These are phyloP conservation scores for Puccinia brachypodii DNA, from an alignment of 1,284 basidiomycete species.

Conservation along the genomic window DNA sequence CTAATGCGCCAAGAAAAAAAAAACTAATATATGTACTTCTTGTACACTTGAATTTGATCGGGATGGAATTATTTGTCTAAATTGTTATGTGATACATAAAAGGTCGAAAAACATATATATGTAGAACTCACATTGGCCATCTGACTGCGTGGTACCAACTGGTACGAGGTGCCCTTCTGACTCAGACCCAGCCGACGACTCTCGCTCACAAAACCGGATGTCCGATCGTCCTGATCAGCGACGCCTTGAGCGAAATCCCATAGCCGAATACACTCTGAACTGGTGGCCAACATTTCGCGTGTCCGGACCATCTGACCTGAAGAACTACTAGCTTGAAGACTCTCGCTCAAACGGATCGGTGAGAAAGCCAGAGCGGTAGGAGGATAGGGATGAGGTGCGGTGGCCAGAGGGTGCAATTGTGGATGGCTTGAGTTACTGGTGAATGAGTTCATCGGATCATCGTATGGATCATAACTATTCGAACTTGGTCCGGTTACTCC, in stretches of 20 bases:
- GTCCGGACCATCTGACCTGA: conserved; percentile 21
- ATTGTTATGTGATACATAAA: too few relatives aligned
- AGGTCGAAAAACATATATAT: neutral
- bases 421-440: neutral
- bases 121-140: conserved; percentile 40
- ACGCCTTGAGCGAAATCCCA: conserved; percentile 41
- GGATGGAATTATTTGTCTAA: neutral
- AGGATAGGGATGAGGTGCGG: conserved; percentile 42
- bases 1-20: too few relatives aligned
- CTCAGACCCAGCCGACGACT: conserved; percentile 23
- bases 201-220: conserved; percentile 17
- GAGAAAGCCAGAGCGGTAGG: conserved; percentile 38
- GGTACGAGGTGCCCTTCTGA: conserved; percentile 29
- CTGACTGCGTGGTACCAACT: conserved; percentile 40
- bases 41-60: too few relatives aligned
- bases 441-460: conserved; percentile 24
- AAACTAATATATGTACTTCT: too few relatives aligned
- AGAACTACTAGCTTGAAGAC: conserved; percentile 34
- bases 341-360: conserved; percentile 28
- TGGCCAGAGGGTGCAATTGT: conserved; percentile 31
- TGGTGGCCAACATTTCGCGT: conserved; percentile 43
- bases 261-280: conserved; percentile 39
- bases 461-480: conserved; percentile 37
- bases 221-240: conserved; percentile 27
- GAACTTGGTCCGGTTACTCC: neutral